Evolutionary conservation across 192 early-diverging fungal species (phyloP).

Genomic region (Dimargaris cristalligena): DNA sequence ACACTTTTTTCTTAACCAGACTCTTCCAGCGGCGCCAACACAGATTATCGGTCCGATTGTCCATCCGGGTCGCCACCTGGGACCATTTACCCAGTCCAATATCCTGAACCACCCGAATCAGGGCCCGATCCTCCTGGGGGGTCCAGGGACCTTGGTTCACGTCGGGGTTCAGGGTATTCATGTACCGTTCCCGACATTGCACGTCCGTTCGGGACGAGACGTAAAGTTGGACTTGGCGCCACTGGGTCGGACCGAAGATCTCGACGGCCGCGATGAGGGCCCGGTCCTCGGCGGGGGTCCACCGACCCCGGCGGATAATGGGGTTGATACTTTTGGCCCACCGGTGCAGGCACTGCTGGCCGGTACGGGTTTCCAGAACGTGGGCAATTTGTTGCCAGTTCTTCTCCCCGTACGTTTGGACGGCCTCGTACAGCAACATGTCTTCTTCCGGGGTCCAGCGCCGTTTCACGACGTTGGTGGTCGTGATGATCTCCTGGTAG

Average conservation of each 20-base stretch:
- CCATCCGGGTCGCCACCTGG: conserved; percentile 28
- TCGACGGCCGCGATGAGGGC: conserved; percentile 41
- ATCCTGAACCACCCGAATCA: conserved; percentile 23
- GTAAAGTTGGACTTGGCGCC: conserved; percentile 52
- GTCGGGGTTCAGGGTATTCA: conserved; percentile 42
- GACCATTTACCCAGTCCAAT: conserved; percentile 39
- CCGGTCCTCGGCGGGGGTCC: conserved; percentile 50
- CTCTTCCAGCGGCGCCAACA: conserved; percentile 31
- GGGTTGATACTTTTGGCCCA: conserved; percentile 59
- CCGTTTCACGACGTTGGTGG: conserved; percentile 23
- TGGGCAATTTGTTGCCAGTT: conserved; percentile 56
- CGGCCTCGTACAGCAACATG: conserved; percentile 36
- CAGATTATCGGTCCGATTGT: conserved; percentile 37
- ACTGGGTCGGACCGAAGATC: conserved; percentile 48
- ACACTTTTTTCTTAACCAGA: conserved; percentile 21
- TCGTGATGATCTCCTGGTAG: conserved; percentile 35
- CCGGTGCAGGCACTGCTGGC: conserved; percentile 51
- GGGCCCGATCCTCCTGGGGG: conserved; percentile 26
- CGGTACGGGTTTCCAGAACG: conserved; percentile 42
- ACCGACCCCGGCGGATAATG: conserved; percentile 40
- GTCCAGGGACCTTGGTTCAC: conserved; percentile 41
- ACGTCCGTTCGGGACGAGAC: conserved; percentile 57
- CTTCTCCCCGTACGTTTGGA: conserved; percentile 45
- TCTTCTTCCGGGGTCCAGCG: conserved; percentile 59
- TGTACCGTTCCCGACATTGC: conserved; percentile 62